Percentiles rank a stretch among this genome's conserved stretches.
Conservation (phyloP, 164 flowering plant species). For the Vitis labrusca region DNA sequence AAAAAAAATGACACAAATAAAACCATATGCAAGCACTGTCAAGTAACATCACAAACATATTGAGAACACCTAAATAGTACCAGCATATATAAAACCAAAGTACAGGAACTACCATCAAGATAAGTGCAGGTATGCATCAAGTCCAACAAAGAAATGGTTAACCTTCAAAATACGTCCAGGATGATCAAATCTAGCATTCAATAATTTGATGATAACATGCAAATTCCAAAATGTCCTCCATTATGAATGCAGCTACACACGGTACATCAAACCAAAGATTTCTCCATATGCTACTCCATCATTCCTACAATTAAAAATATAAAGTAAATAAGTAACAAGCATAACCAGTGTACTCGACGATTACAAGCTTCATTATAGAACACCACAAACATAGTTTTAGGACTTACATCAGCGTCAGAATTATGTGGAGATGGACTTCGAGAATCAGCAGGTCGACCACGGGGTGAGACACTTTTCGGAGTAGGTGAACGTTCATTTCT, state of each 20-base stretch:
- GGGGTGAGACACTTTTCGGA: conserved; percentile 57
- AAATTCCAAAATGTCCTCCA: conserved; percentile 9
- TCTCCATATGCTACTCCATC: conserved; percentile 15
- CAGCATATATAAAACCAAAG: background rate
- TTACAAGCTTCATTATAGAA: background rate
- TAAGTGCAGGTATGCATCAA: conserved; percentile 2
- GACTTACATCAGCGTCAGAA: conserved; percentile 62
- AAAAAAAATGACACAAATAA: background rate
- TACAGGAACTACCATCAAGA: conserved; percentile 8
- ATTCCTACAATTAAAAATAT: conserved; percentile 34
- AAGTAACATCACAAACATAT: background rate
- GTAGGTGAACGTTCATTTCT: conserved; percentile 43
- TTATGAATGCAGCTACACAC: conserved; percentile 12
- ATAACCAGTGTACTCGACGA: background rate
- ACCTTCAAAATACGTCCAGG: conserved; percentile 18
- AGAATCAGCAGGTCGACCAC: conserved; percentile 47
- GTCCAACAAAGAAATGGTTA: conserved; percentile 11
- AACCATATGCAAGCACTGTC: background rate
- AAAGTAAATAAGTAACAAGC: background rate
- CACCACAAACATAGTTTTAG: background rate
- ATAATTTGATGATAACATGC: conserved; percentile 23
- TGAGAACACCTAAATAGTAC: too few relatives aligned
- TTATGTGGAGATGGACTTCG: conserved; percentile 56
- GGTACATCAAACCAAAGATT: background rate
- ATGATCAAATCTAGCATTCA: conserved; percentile 21